Evolutionary conservation across 345 rosid species (phyloP).

Genomic region (Gynandropsis gynandra): DNA sequence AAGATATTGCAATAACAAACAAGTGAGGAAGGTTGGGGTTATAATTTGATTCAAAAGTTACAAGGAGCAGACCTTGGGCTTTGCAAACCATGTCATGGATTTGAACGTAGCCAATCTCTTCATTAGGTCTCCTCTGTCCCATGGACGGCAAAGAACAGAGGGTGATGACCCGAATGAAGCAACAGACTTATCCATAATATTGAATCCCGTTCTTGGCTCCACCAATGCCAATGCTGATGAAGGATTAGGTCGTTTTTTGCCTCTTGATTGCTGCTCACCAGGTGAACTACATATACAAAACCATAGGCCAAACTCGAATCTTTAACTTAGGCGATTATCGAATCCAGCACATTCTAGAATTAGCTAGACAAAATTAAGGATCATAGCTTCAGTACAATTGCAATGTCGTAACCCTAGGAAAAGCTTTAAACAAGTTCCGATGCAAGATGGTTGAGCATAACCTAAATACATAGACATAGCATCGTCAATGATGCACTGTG

Average conservation of each 20-base stretch:
- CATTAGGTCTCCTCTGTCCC: conserved; percentile 91
- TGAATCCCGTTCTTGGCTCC: conserved; percentile 32
- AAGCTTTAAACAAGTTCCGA: too few relatives aligned
- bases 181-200: conserved; percentile 27
- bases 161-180: conserved; percentile 25
- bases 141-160: conserved; percentile 69
- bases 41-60: background rate
- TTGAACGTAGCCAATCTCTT: conserved; percentile 76
- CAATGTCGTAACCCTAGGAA: too few relatives aligned
- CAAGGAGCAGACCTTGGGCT: conserved; percentile 59
- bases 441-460: too few relatives aligned
- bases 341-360: too few relatives aligned
- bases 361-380: too few relatives aligned
- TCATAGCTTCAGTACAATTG: too few relatives aligned
- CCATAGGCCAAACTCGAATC: background rate
- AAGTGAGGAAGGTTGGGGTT: background rate
- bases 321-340: too few relatives aligned
- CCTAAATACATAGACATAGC: too few relatives aligned
- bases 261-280: conserved; percentile 36
- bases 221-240: conserved; percentile 46
- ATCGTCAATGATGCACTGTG: too few relatives aligned
- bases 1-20: background rate
- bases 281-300: conserved; percentile 30
- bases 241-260: conserved; percentile 47
- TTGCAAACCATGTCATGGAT: conserved; percentile 98